Evolutionary conservation across 441 rosid genomes (phyloP).

Genomic region (Pelargonium fulgidum): DNA sequence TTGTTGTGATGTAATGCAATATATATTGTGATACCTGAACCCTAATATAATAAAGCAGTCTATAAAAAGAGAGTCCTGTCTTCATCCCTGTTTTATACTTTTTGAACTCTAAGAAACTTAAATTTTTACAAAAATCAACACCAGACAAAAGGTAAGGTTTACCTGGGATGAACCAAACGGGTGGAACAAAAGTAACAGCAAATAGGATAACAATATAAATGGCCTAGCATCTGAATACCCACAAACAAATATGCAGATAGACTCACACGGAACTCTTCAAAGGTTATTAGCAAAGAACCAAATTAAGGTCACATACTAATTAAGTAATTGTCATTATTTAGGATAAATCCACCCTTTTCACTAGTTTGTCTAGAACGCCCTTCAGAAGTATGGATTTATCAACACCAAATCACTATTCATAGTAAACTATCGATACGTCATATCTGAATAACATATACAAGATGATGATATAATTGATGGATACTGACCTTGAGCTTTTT

Average conservation of each 20-base stretch:
- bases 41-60: no score
- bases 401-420: not conserved
- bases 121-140: not conserved
- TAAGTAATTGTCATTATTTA: not conserved
- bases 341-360: no score
- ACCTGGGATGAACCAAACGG: not conserved
- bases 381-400: no score
- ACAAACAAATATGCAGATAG: not conserved
- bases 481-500: constrained; percentile 83
- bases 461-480: not conserved
- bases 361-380: no score
- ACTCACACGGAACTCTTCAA: not conserved
- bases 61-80: no score
- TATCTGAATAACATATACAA: not conserved
- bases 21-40: not conserved
- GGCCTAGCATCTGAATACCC: not conserved
- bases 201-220: not conserved
- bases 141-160: not conserved
- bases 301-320: not conserved
- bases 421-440: not conserved
- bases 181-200: not conserved
- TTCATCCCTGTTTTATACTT: not conserved
- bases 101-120: not conserved
- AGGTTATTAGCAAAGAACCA: not conserved
- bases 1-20: not conserved